Conservation (phyloP, 139 green algal species). For the Edaphochlamys debaryana region DNA sequence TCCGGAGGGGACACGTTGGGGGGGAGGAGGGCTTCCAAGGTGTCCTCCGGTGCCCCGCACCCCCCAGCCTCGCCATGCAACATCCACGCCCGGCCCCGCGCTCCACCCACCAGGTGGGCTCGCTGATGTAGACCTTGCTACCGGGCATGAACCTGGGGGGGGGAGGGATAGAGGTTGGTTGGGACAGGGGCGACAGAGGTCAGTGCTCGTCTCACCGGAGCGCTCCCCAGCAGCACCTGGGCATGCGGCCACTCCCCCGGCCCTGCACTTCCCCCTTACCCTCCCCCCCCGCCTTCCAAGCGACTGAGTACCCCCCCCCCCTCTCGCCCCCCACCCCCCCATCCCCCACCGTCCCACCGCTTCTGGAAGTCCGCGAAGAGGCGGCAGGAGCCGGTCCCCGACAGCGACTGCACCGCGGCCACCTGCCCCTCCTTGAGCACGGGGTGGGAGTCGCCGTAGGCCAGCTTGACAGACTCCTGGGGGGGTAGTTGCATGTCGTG, state of each 20-base stretch:
- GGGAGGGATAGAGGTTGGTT: slow-evolving; percentile 11
- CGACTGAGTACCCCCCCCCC: background rate
- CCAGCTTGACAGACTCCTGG: slow-evolving; percentile 82
- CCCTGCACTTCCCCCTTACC: too few relatives aligned
- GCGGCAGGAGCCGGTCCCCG: slow-evolving; percentile 84
- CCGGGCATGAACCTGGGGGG: slow-evolving; percentile 34
- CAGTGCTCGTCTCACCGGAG: too few relatives aligned
- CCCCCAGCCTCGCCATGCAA: too few relatives aligned
- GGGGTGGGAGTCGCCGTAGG: slow-evolving; percentile 76
- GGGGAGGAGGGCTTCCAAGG: background rate
- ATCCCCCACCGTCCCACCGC: background rate
- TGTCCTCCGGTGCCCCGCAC: slow-evolving; percentile 7
- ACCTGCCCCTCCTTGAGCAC: slow-evolving; percentile 57
- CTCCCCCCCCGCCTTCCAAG: too few relatives aligned
- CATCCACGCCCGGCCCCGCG: too few relatives aligned
- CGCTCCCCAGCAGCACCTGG: too few relatives aligned
- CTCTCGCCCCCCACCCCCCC: background rate
- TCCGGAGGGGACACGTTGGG: slow-evolving; percentile 10
- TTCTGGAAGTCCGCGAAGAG: slow-evolving; percentile 91
- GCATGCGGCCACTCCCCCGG: too few relatives aligned
- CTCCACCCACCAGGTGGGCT: background rate
- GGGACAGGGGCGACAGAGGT: too few relatives aligned
- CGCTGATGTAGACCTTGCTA: slow-evolving; percentile 12
- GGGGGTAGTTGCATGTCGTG: too few relatives aligned
- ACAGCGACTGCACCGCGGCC: slow-evolving; percentile 85